phyloP scores from a whole-genome alignment of 2,329 filamentous ascomycete genomes.

The Ophidiomyces ophidiicola region DNA sequence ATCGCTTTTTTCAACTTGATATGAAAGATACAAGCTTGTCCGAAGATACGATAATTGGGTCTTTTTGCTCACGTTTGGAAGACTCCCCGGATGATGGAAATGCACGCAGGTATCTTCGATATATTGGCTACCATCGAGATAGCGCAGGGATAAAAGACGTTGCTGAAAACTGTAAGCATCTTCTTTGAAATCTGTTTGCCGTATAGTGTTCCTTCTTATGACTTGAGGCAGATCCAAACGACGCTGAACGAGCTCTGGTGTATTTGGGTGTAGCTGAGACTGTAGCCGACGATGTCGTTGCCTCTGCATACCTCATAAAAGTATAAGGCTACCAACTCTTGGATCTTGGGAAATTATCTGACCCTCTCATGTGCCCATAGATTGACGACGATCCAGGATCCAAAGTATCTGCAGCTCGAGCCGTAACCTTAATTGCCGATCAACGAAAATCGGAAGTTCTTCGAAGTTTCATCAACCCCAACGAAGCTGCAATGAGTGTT shows the following conservation, averaged over 20 bases:
- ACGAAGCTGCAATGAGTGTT: constrained; percentile 44
- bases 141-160: constrained; percentile 48
- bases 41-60: constrained; percentile 51
- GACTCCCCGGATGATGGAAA: constrained; percentile 47
- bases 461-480: constrained; percentile 42
- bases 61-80: constrained; percentile 47
- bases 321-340: constrained; percentile 26
- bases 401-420: constrained; percentile 41
- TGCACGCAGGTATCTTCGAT: constrained; percentile 44
- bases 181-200: too few species aligned
- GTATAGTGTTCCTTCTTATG: background rate
- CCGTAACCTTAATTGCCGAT: constrained; percentile 48
- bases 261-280: constrained; percentile 45
- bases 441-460: constrained; percentile 45
- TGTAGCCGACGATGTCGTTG: constrained; percentile 46
- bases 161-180: constrained; percentile 41
- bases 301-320: constrained; percentile 46
- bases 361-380: constrained; percentile 22
- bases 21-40: constrained; percentile 34
- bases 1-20: constrained; percentile 46
- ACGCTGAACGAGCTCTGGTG: constrained; percentile 50
- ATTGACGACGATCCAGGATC: constrained; percentile 40
- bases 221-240: constrained; percentile 39
- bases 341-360: background rate
- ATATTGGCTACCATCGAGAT: constrained; percentile 47